Evolutionary conservation across 2,329 filamentous ascomycete species (phyloP).

Genomic region (Colletotrichum acutatum): DNA sequence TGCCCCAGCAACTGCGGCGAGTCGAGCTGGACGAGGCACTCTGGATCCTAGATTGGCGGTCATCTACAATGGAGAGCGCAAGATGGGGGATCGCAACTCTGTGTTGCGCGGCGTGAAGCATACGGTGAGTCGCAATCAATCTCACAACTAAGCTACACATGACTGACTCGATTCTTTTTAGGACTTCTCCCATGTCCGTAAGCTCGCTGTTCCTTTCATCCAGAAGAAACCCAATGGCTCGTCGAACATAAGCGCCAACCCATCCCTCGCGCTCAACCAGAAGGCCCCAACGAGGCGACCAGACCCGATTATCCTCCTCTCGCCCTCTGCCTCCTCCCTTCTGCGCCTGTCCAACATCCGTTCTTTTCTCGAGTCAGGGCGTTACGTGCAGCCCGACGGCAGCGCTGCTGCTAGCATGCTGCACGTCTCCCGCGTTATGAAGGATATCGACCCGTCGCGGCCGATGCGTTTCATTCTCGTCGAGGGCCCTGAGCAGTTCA

Average conservation of each 20-base stretch:
- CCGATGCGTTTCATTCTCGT: slow-evolving; percentile 95
- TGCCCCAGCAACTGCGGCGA: slow-evolving; percentile 52
- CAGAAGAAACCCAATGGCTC: slow-evolving; percentile 64
- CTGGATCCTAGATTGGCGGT: slow-evolving; percentile 85
- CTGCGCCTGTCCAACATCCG: slow-evolving; percentile 97
- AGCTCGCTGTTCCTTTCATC: slow-evolving; percentile 83
- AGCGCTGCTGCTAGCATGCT: slow-evolving; percentile 81
- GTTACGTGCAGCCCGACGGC: slow-evolving; percentile 81
- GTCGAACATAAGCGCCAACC: slow-evolving; percentile 52
- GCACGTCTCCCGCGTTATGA: slow-evolving; percentile 83
- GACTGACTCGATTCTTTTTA: slow-evolving; percentile 47
- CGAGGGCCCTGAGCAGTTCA: slow-evolving; percentile 93
- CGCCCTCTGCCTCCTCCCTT: slow-evolving; percentile 92
- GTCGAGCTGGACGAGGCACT: slow-evolving; percentile 70
- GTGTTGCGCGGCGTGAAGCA: slow-evolving; percentile 88
- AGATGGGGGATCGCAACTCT: slow-evolving; percentile 92
- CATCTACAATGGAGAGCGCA: slow-evolving; percentile 92
- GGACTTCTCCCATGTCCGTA: slow-evolving; percentile 96
- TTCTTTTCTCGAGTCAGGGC: slow-evolving; percentile 87
- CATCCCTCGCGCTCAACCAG: slow-evolving; percentile 64
- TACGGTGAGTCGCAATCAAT: slow-evolving; percentile 68
- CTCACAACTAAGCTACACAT: not conserved
- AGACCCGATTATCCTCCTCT: slow-evolving; percentile 95
- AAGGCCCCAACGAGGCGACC: slow-evolving; percentile 62
- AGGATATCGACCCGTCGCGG: slow-evolving; percentile 74